These are phyloP conservation scores for Diaporthe sp. DNA, from an alignment of 2,329 filamentous ascomycete genomes.

Conservation along the genomic window DNA sequence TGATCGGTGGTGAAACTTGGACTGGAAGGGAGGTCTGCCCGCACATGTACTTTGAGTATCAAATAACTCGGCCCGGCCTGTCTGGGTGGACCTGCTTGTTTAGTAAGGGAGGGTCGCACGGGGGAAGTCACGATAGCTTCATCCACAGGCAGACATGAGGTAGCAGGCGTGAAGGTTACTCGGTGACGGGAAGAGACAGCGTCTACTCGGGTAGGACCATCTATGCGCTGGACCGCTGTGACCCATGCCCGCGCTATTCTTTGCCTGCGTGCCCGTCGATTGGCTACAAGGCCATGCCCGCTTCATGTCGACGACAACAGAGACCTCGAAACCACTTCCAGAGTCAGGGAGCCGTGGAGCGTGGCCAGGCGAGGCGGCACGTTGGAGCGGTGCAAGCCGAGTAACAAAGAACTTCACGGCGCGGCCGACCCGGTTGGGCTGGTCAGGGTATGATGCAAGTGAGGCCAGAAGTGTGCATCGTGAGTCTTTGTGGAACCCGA, in stretches of 20 bases:
- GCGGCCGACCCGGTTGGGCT: slow-evolving; percentile 11
- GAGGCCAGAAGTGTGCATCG: slow-evolving; percentile 38
- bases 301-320: background rate
- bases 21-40: background rate
- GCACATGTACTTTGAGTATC: background rate
- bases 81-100: background rate
- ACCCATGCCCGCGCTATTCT: background rate
- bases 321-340: background rate
- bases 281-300: background rate
- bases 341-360: background rate
- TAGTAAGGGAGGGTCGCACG: slow-evolving; percentile 26
- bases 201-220: slow-evolving; percentile 8
- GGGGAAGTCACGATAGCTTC: slow-evolving; percentile 38
- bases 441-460: slow-evolving; percentile 38
- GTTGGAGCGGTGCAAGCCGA: slow-evolving; percentile 11
- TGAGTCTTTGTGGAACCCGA: slow-evolving; percentile 28
- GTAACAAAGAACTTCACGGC: slow-evolving; percentile 3
- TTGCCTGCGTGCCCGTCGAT: background rate
- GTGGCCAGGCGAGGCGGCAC: slow-evolving; percentile 3
- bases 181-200: background rate
- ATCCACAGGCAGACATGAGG: background rate
- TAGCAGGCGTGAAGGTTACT: background rate
- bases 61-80: background rate
- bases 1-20: slow-evolving; percentile 6
- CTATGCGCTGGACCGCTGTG: background rate